Percentiles rank a stretch among this genome's conserved stretches.
These are phyloP conservation scores for Coemansia sp. DNA, from an alignment of 192 early-diverging fungal species.

Conservation along the genomic window DNA sequence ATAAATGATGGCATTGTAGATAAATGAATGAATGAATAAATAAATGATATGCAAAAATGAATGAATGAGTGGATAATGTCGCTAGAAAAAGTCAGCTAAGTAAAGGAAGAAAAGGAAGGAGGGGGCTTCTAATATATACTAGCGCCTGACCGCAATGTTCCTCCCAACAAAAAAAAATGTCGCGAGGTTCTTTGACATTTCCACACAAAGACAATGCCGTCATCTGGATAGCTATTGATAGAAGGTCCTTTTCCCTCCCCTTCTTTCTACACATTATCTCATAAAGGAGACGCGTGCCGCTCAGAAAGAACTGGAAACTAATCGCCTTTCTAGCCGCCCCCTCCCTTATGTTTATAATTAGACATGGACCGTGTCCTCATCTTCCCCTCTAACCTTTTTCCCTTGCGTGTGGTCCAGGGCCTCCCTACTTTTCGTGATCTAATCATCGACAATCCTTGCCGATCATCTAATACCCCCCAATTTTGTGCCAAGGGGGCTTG, in stretches of 20 bases:
- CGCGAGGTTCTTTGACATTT: neutral
- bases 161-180: neutral
- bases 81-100: too few species aligned
- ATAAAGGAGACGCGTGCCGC: neutral
- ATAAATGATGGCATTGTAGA: too few species aligned
- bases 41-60: conserved; percentile 3
- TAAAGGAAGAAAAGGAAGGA: neutral
- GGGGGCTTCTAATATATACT: neutral
- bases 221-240: neutral
- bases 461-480: neutral
- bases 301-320: neutral
- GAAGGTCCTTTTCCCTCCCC: neutral
- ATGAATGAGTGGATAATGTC: neutral
- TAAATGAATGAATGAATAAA: neutral
- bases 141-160: neutral
- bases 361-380: neutral
- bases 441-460: neutral
- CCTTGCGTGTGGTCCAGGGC: neutral
- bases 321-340: neutral
- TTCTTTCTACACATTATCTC: conserved; percentile 1
- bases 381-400: neutral
- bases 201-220: conserved; percentile 4
- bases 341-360: neutral
- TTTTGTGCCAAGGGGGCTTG: neutral
- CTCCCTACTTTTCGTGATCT: neutral